phyloP scores from a whole-genome alignment of 345 rosid species.

The Aegle marmelos region DNA sequence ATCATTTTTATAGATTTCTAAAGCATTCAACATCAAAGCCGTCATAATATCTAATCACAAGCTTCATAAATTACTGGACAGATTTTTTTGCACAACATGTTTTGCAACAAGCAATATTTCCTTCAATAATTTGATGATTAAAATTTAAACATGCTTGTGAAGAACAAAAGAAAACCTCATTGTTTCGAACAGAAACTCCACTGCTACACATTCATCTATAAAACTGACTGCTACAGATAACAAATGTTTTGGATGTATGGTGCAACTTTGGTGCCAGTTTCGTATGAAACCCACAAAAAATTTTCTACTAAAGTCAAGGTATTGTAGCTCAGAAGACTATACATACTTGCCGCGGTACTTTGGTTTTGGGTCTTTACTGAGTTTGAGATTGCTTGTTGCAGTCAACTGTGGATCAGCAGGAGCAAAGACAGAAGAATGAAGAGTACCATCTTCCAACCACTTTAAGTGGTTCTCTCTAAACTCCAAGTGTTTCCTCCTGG shows the following conservation, averaged over 20 bases:
- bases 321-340: constrained; percentile 19
- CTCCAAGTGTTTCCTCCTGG: constrained; percentile 64
- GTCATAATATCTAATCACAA: no score
- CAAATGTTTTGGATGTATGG: background rate
- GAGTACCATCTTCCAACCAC: constrained; percentile 88
- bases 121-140: no score
- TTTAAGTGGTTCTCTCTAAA: constrained; percentile 86
- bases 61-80: no score
- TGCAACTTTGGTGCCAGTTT: background rate
- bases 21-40: no score
- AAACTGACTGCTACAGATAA: background rate
- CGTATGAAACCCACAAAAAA: background rate
- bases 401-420: constrained; percentile 44
- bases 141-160: no score
- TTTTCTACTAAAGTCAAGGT: background rate
- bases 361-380: constrained; percentile 57
- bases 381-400: constrained; percentile 34
- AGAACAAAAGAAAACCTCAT: no score
- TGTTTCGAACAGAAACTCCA: background rate
- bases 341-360: constrained; percentile 91
- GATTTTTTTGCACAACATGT: no score
- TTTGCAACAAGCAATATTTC: no score
- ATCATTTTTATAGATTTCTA: no score
- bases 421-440: constrained; percentile 77
- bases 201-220: background rate